Percentiles rank a stretch among this genome's conserved stretches.
Conservation (phyloP, 1,284 basidiomycete species). For the Exobasidium rhododendri region DNA sequence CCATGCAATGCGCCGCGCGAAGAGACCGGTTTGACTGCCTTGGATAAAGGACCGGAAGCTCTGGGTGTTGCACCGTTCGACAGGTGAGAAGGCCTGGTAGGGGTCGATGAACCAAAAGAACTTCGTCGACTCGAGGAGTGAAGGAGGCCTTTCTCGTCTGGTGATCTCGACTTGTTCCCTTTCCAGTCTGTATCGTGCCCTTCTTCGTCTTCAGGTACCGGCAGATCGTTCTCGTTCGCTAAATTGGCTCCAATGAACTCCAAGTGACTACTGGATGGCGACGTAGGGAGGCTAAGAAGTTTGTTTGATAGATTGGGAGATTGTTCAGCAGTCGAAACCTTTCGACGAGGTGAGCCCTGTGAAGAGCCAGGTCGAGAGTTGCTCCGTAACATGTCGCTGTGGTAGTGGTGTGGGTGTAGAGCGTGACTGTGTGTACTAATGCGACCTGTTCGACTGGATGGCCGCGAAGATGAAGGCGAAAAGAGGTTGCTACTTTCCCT, state of each 20-base stretch:
- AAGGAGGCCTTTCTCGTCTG: background rate
- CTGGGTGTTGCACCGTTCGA: background rate
- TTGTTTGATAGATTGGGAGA: background rate
- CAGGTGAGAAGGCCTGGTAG: background rate
- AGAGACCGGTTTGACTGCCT: background rate
- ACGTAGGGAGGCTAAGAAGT: too few species aligned
- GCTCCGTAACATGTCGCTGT: background rate
- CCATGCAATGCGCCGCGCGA: background rate
- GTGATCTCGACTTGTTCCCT: too few species aligned
- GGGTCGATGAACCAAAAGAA: too few species aligned
- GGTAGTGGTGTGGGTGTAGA: background rate
- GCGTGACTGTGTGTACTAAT: background rate
- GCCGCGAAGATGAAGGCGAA: conserved; percentile 2
- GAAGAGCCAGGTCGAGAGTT: background rate
- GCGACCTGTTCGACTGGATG: conserved; percentile 4
- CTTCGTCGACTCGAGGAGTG: too few species aligned
- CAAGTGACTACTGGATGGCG: background rate
- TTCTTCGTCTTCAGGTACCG: too few species aligned
- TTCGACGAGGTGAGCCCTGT: background rate
- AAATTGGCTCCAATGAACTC: background rate
- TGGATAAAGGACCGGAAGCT: background rate
- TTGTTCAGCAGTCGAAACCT: background rate
- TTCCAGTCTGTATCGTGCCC: too few species aligned
- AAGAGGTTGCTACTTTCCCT: conserved; percentile 5
- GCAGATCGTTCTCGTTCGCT: background rate